Evolutionary conservation across 345 rosid genomes (phyloP).

Genomic region (Camelina hispida): DNA sequence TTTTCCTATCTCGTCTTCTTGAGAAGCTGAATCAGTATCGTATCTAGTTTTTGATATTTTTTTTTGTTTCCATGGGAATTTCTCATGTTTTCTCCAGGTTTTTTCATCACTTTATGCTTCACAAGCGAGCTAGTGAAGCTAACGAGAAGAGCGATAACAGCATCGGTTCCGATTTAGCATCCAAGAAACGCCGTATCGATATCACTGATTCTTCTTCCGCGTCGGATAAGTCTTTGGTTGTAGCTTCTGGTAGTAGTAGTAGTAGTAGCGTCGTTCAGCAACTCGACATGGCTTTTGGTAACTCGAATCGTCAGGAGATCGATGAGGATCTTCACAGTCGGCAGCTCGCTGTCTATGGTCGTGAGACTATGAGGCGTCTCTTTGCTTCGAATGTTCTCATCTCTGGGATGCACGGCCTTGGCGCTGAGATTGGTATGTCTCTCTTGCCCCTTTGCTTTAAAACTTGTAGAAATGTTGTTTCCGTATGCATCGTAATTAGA

Average conservation of each 20-base stretch:
- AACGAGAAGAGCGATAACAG: slow-evolving; percentile 49
- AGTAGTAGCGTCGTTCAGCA: slow-evolving; percentile 39
- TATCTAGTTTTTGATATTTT: background rate
- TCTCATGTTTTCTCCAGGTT: slow-evolving; percentile 58
- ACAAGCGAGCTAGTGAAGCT: slow-evolving; percentile 84
- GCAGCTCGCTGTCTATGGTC: slow-evolving; percentile 99
- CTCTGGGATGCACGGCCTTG: slow-evolving; percentile 95
- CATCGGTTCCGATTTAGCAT: slow-evolving; percentile 39
- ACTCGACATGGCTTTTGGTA: slow-evolving; percentile 73
- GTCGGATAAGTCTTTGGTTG: slow-evolving; percentile 31
- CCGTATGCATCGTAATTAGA: slow-evolving; percentile 8
- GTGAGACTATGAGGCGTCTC: slow-evolving; percentile 96
- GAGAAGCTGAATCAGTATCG: background rate
- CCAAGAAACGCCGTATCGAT: slow-evolving; percentile 68
- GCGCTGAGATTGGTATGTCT: slow-evolving; percentile 87
- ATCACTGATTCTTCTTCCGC: slow-evolving; percentile 37
- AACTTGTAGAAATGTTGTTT: background rate
- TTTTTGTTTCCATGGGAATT: slow-evolving; percentile 43
- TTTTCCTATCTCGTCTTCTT: background rate
- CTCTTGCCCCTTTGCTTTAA: background rate
- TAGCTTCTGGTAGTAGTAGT: slow-evolving; percentile 35
- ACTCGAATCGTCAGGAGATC: slow-evolving; percentile 70
- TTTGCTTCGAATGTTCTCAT: slow-evolving; percentile 88
- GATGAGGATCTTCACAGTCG: slow-evolving; percentile 99
- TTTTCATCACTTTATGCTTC: slow-evolving; percentile 91